Base-by-base conservation (phyloP, 257 asterid species). In the Scutellaria barbata region DNA sequence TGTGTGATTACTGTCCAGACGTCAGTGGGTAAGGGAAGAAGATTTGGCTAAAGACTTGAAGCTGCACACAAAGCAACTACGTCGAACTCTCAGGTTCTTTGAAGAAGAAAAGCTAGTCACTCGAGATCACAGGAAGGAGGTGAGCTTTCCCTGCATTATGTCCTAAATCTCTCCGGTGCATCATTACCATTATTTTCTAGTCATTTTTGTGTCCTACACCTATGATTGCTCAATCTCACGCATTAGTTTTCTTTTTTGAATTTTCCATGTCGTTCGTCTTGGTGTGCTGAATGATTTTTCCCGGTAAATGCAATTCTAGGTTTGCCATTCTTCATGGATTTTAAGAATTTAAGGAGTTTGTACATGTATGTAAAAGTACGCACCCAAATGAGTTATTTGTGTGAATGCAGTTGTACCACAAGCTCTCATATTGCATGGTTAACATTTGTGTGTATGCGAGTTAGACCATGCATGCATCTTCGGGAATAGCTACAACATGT, bases 11-110 rank as follows among this genome's bases (percentile, higher is more conserved):
- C 7, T 66, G 37, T 76, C 40, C 68, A 89, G 98, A 80, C 89
- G 95, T 54, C 97, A 88, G 74, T 95, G 99, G 99, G 96, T 95
- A 51, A 84, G 98, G 71, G 99, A 95, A 77, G 99, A 95, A 81
- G 97, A 95, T 71, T 83, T 95, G 89, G 99, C 99, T 10, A 95
- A 92, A 88, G 99, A 88, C 79, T 83, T 95, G 86, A 95, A 95
- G 87, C 85, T 95, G 79, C 99, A 95, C 74, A 81, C 98, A 8
- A 95, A 95, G 82, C 98, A 95, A 80, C 90, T 95, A 65, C 95
- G 99, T 33, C 92, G 99, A 46, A 92, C 92, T 62, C 86, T 95
- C 59, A 84, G 94, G 52, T 86, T 90, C 79, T 86, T 95, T 56
- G 99, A 95, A 84, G 96, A 89, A 70, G 99, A 95, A 80, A 92